Evolutionary conservation across 2,329 filamentous ascomycete species (phyloP).

Genomic region (Epichloe sibirici): DNA sequence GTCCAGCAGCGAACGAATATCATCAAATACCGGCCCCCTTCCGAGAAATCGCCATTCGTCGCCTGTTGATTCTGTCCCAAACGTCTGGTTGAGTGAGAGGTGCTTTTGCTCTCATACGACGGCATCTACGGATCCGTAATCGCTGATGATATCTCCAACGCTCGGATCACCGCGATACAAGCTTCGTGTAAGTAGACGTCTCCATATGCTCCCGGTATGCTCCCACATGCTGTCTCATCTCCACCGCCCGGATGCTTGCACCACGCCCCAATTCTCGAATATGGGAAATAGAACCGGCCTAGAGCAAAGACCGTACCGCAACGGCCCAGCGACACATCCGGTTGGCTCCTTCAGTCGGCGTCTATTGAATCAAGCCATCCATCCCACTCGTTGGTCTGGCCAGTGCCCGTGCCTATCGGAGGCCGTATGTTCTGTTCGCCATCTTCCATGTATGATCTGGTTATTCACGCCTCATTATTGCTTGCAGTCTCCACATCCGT

Average conservation of each 20-base stretch:
- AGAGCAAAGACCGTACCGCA: not conserved
- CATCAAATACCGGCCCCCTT: not conserved
- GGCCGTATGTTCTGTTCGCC: not conserved
- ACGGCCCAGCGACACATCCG: constrained; percentile 28
- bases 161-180: not conserved
- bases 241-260: not conserved
- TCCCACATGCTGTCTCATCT: not conserved
- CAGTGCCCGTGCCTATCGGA: constrained; percentile 5
- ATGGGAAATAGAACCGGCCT: not conserved
- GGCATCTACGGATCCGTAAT: not conserved
- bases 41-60: not conserved
- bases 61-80: not conserved
- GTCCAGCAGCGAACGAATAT: not conserved
- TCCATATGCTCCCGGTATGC: too few species aligned
- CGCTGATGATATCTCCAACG: not conserved
- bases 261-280: not conserved
- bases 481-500: constrained; percentile 16
- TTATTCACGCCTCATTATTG: constrained; percentile 13
- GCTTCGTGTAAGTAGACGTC: not conserved
- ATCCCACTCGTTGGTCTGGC: not conserved
- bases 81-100: not conserved
- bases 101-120: not conserved
- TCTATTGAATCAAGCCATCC: constrained; percentile 5
- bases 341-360: not conserved
- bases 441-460: constrained; percentile 1